Evolutionary conservation across 768 basidiomycete genomes (phyloP), one percentile per base, ranked within the genome.

Genomic region (Suillus occidentalis): DNA sequence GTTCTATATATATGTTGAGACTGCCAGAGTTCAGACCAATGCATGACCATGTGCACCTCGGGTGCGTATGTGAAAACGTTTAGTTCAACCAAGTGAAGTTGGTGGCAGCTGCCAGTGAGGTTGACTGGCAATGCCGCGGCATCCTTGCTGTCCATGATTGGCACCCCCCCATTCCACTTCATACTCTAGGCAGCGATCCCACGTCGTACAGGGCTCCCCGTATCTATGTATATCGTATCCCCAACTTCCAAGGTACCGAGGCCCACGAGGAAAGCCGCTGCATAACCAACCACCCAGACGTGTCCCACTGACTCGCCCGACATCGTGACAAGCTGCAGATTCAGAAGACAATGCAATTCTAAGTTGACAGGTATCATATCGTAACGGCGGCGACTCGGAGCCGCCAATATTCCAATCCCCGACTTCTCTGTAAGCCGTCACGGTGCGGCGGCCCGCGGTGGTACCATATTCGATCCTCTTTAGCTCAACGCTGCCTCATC

Each of bases 391-490:
- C 28, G 28, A 28, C 28, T 28, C 28, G 28, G 28, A 28, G 28
- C 28, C 28, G 28, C 28, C 28, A 28, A 28, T 28, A 28, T 28
- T 28, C 28, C 28, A 28, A 28, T 28, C 28, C 28, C 28, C 28
- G 28, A 28, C 28, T 28, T 28, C 28, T 28, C 28, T 28, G 28
- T 28, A 28, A n/a, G n/a, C n/a, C 28, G 28, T 28, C 28, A 28
- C 28, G 28, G 28, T n/a, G n/a, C n/a, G n/a, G n/a, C n/a, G 28
- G 28, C 1, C 28, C 2, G 95, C 66, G 91, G 91, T 14, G 93
- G 93, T 2, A 89, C 86, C 60, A 86, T 97, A 52, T 94, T 90
- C 72, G 87, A 94, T 70, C 90, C n/a, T 76, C 87, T 49, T 73
- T 89, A 57, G 77, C 85, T 14, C 72, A 83, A 20, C 63, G 73